A percentile compares a stretch with the other conserved stretches of the same genome.
Conservation (phyloP, 1,284 basidiomycete genomes). For the Marasmius oreades region DNA sequence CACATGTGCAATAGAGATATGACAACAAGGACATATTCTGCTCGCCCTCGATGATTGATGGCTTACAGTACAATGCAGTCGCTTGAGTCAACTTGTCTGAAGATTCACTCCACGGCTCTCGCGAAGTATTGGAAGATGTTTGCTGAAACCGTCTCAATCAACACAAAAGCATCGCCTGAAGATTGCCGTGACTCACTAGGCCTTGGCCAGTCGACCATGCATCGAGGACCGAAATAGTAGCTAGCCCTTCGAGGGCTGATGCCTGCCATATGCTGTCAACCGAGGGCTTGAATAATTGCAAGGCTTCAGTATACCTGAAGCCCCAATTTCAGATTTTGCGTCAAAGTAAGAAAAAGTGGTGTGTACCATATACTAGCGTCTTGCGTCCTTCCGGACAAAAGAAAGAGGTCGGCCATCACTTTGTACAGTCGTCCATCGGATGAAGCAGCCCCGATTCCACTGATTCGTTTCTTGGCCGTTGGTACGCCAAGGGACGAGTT, state of each 20-base stretch:
- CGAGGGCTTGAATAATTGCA: slow-evolving; percentile 65
- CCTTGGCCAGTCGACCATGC: slow-evolving; percentile 78
- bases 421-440: slow-evolving; percentile 82
- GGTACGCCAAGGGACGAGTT: slow-evolving; percentile 47
- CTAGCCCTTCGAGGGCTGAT: slow-evolving; percentile 79
- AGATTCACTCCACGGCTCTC: slow-evolving; percentile 68
- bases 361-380: slow-evolving; percentile 79
- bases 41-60: slow-evolving; percentile 52
- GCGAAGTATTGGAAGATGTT: slow-evolving; percentile 40
- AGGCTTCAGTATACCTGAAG: slow-evolving; percentile 80
- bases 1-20: slow-evolving; percentile 61
- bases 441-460: slow-evolving; percentile 61
- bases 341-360: slow-evolving; percentile 10
- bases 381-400: slow-evolving; percentile 76
- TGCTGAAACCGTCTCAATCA: slow-evolving; percentile 35
- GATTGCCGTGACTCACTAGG: slow-evolving; percentile 44
- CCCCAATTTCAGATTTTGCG: slow-evolving; percentile 18
- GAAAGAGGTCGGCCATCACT: slow-evolving; percentile 84
- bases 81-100: slow-evolving; percentile 69
- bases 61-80: slow-evolving; percentile 56
- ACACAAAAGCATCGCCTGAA: slow-evolving; percentile 1
- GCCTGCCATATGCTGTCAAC: slow-evolving; percentile 87
- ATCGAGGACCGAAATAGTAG: slow-evolving; percentile 74
- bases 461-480: slow-evolving; percentile 54
- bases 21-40: slow-evolving; percentile 58